phyloP scores from a whole-genome alignment of 192 early-diverging fungal genomes.

The Umbelopsis vinacea region DNA sequence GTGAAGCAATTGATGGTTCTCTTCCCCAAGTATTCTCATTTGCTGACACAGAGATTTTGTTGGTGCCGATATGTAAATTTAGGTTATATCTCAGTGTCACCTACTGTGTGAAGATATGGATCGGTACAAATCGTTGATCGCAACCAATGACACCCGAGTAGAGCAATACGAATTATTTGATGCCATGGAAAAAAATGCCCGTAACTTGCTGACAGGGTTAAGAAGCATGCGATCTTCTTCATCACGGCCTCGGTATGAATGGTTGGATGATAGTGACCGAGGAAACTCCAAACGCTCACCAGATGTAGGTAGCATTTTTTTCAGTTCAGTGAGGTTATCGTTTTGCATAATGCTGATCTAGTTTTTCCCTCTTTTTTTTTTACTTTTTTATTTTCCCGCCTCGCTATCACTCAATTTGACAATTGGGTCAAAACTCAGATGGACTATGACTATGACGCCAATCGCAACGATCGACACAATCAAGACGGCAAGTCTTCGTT shows the following conservation, averaged over 20 bases:
- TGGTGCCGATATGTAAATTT: not conserved
- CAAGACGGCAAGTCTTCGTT: not conserved
- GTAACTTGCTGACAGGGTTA: constrained; percentile 29
- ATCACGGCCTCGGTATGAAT: not conserved
- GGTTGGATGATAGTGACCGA: not conserved
- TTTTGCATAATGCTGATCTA: not conserved
- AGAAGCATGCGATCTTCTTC: not conserved
- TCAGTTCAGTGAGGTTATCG: no score
- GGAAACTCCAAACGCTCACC: not conserved
- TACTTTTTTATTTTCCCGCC: not conserved
- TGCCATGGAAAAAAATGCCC: constrained; percentile 36
- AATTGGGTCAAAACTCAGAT: constrained; percentile 30
- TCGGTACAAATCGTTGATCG: constrained; percentile 22
- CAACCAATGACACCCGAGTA: not conserved
- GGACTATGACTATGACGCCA: constrained; percentile 21
- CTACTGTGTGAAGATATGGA: constrained; percentile 29
- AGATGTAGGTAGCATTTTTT: not conserved
- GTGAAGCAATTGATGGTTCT: not conserved
- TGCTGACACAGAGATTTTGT: not conserved
- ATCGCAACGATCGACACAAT: constrained; percentile 5
- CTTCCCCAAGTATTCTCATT: not conserved
- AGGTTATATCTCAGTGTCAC: constrained; percentile 30
- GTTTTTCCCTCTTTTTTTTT: no score
- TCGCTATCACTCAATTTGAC: not conserved
- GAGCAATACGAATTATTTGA: constrained; percentile 27